Base-by-base conservation (phyloP, 2,329 filamentous ascomycete species). In the Aplosporella prunicola region DNA sequence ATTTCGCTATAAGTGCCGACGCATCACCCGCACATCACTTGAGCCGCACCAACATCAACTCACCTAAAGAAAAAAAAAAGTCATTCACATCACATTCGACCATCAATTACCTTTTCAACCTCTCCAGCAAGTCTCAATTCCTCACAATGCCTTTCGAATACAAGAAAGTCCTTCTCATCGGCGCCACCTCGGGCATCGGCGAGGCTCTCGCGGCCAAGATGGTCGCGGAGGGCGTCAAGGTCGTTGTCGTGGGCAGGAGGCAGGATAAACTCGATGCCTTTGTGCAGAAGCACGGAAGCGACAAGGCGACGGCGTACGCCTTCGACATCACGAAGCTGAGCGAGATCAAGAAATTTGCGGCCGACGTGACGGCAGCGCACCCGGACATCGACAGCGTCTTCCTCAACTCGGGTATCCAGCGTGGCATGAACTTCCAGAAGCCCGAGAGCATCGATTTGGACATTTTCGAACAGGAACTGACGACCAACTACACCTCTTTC, bases 391-490 rank as follows among this genome's bases (percentile, higher is more conserved):
- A 72, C 47, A 66, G 62, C 40, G 51, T 72, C n/a, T 59, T 73
- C 40, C 49, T 73, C 32, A 72, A 73, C 51, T 64, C 67, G 1
- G 69, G 69, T n/a, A 66, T 72, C 20, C 69, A 73, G 49, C 58
- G 68, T 7, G 56, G 56, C 8, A 62, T 69, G 42, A 60, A 72
- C 48, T 71, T 71, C 46, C 57, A 62, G 15, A 60, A 69, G 29
- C 67, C 68, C 2, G 58, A 64, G 4, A 62, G 53, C 2, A 57
- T 73, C 30, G 62, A 72, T 42, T 47, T 72, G 5, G 47, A 53
- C 5, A 43, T 53, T 1, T 45, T 72, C 14, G 57, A 64, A 11
- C 46, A 63, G 18, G 69, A 72, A 45, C 51, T 72, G 33, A 59
- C 53, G n/a, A 69, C 64, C 5, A 73, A 73, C 43, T 73, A 73